Base-by-base conservation (phyloP, 805 yeast genomes). In the Cyberlindnera bimundalis region DNA sequence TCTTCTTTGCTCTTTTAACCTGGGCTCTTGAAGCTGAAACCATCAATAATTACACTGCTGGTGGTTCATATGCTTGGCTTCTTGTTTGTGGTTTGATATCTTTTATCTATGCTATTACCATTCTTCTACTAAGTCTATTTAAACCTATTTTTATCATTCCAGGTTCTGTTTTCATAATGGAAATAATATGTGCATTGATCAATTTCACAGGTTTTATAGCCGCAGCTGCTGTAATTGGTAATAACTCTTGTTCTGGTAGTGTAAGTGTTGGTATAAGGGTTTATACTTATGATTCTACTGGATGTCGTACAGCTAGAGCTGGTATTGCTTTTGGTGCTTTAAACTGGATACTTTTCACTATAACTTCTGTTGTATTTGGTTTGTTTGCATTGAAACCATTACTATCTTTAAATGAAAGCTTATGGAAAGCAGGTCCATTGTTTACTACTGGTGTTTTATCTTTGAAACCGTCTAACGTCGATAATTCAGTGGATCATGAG, bases 161-260 rank as follows among this genome's bases (percentile, higher is more conserved):
- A 12, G 56, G 56, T 16, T 46, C 40, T 4, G 21, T 46, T 3
- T 3, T 48, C 7, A 26, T 46, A 3, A 25, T 45, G 18, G 56
- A 52, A 20, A 33, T 32, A 2, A 7, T 46, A n/a, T 36, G 43
- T 1, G 46, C 49, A 5, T 5, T 52, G 7, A 31, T 42, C 16
- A 46, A 47, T 47, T 52, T 52, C 34, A 42, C 48, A 19, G 41
- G 46, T 1, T 52, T 52, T 36, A 48, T 52, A 25, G 47, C 48
- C 4, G 34, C 42, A 27, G 55, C 55, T 7, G 45, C 52, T 6
- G 21, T 35, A 11, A 33, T 41, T 25, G 56, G 54, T 14, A 41
- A 30, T 5, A 24, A n/a, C 10, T 28, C 37, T 20, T 51, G 55
- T 15, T 24, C 27, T 16, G 29, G 13, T 10, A 13, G 5, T 18